Conservation (phyloP, 768 basidiomycete species). For the Boletus rex-veris region DNA sequence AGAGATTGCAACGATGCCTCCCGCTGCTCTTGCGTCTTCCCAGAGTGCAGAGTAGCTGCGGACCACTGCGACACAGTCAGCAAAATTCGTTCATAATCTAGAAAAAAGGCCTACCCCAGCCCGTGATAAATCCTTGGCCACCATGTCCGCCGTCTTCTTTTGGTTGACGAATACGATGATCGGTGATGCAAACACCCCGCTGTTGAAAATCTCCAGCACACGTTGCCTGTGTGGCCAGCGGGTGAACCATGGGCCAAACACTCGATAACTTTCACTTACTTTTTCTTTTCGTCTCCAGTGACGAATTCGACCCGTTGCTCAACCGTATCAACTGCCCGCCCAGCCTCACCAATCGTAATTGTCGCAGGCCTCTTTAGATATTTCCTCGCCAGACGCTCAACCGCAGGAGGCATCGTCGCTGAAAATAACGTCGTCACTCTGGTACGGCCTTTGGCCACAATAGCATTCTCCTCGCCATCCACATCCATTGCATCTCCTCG, state of each 20-base stretch:
- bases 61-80: constrained; percentile 58
- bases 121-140: constrained; percentile 89
- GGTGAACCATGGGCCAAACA: constrained; percentile 5
- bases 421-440: constrained; percentile 96
- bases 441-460: constrained; percentile 59
- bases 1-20: constrained; percentile 87
- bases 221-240: constrained; percentile 51
- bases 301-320: constrained; percentile 96
- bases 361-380: constrained; percentile 91
- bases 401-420: constrained; percentile 97
- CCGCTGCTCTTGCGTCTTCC: constrained; percentile 96
- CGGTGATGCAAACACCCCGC: constrained; percentile 75
- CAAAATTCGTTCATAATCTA: not conserved
- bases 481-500: constrained; percentile 68
- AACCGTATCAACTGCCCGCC: constrained; percentile 96
- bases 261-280: constrained; percentile 48
- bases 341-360: constrained; percentile 97
- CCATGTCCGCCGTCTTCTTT: constrained; percentile 99
- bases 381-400: constrained; percentile 91
- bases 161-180: constrained; percentile 99
- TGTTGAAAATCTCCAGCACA: constrained; percentile 90
- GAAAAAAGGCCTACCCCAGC: constrained; percentile 63
- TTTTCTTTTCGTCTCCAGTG: constrained; percentile 93
- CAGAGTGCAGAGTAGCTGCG: constrained; percentile 90
- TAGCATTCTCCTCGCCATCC: constrained; percentile 59